Evolutionary conservation across 352 stramenopile species (phyloP).

Genomic region (Thalassiosira ordinaria): DNA sequence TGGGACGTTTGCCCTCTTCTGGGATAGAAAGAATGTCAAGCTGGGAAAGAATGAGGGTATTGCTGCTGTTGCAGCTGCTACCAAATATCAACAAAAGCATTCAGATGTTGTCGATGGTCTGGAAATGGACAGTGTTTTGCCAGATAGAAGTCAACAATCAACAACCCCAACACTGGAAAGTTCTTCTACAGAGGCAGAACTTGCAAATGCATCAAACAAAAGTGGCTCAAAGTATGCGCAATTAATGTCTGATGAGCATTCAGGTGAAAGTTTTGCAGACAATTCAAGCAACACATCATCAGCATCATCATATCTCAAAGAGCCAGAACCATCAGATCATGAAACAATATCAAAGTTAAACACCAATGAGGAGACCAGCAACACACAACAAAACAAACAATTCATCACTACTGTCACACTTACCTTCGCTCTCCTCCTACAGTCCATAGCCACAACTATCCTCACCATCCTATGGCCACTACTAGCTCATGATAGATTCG

Average conservation of each 20-base stretch:
- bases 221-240: neutral
- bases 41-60: no score
- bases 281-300: slow-evolving; percentile 1
- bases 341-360: neutral
- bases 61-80: slow-evolving; percentile 7
- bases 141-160: slow-evolving; percentile 2
- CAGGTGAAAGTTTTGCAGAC: neutral
- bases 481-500: slow-evolving; percentile 32
- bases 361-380: neutral
- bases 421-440: slow-evolving; percentile 29
- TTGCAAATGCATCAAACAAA: slow-evolving; percentile 1
- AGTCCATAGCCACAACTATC: slow-evolving; percentile 39
- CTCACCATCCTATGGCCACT: slow-evolving; percentile 41
- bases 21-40: slow-evolving; percentile 46
- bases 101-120: slow-evolving; percentile 13
- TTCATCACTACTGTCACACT: slow-evolving; percentile 14
- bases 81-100: slow-evolving; percentile 25
- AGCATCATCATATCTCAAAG: slow-evolving; percentile 33
- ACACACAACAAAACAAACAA: slow-evolving; percentile 4
- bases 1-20: slow-evolving; percentile 34
- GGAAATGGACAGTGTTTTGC: slow-evolving; percentile 6
- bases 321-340: slow-evolving; percentile 8
- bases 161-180: neutral
- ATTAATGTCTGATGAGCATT: neutral
- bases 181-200: slow-evolving; percentile 10